Evolutionary conservation across 306 rosid genomes (phyloP).

Genomic region (Vigna hirtella): DNA sequence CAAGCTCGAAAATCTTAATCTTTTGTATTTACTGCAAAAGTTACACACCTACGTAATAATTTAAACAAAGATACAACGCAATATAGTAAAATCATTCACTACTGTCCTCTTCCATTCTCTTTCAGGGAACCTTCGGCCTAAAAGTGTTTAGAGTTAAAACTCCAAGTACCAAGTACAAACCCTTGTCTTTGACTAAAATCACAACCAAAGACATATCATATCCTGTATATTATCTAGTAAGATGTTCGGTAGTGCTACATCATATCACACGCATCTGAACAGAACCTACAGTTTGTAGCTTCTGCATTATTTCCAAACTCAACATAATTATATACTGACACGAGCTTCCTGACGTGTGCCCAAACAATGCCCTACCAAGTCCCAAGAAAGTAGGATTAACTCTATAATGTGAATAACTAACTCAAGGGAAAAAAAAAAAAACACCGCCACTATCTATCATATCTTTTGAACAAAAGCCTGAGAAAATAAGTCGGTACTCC

Average conservation of each 20-base stretch:
- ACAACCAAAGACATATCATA: neutral
- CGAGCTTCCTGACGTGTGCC: neutral
- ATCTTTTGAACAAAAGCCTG: neutral
- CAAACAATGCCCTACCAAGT: neutral
- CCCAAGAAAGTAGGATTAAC: neutral
- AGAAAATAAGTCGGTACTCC: conserved; percentile 1
- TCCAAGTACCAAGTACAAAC: neutral
- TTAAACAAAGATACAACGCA: neutral
- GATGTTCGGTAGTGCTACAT: neutral
- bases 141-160: neutral
- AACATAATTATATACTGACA: neutral
- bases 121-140: neutral
- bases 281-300: neutral
- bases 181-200: neutral
- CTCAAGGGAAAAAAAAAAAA: neutral
- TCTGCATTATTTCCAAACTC: neutral
- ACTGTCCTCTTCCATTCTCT: neutral
- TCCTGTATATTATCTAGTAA: neutral
- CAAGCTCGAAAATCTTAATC: neutral
- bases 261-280: neutral
- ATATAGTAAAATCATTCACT: neutral
- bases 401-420: neutral
- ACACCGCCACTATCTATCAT: conserved; percentile 1
- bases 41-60: neutral
- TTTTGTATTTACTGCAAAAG: neutral